Evolutionary conservation across 2,329 filamentous ascomycete species (phyloP).

Genomic region (Phyllosticta capitalensis): DNA sequence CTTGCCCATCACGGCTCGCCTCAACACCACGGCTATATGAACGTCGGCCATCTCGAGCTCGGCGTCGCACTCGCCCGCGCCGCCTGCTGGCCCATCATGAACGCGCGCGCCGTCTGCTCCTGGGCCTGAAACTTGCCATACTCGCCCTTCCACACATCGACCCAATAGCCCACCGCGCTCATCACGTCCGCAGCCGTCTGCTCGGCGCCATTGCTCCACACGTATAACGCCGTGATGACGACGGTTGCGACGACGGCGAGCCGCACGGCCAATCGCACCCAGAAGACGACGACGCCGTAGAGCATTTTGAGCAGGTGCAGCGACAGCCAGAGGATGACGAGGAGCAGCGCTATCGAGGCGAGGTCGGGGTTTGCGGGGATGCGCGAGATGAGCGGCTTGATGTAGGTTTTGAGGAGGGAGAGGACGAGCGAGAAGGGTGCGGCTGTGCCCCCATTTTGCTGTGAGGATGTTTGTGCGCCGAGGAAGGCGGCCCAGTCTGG

Average conservation of each 20-base stretch:
- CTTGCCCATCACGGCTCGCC: not conserved
- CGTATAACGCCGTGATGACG: constrained; percentile 44
- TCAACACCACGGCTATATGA: not conserved
- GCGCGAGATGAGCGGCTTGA: constrained; percentile 23
- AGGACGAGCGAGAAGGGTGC: not conserved
- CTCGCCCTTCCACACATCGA: constrained; percentile 7
- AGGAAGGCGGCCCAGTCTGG: constrained; percentile 9
- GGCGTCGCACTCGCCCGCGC: not conserved
- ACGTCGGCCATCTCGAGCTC: not conserved
- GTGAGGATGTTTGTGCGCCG: not conserved
- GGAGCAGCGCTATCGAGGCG: constrained; percentile 45
- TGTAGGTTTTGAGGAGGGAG: constrained; percentile 16
- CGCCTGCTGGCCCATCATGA: not conserved
- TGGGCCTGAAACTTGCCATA: constrained; percentile 4
- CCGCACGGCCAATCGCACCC: constrained; percentile 57
- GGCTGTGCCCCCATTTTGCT: not conserved
- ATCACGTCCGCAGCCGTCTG: constrained; percentile 52
- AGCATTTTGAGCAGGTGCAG: constrained; percentile 59
- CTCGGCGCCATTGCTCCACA: constrained; percentile 53
- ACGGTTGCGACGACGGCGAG: constrained; percentile 57
- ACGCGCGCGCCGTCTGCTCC: not conserved
- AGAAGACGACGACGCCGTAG: constrained; percentile 64
- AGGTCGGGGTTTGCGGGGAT: constrained; percentile 34
- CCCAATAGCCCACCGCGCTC: not conserved
- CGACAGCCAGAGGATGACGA: constrained; percentile 53